phyloP scores from a whole-genome alignment of 1,284 basidiomycete species.

The Trichosporon inkin region DNA sequence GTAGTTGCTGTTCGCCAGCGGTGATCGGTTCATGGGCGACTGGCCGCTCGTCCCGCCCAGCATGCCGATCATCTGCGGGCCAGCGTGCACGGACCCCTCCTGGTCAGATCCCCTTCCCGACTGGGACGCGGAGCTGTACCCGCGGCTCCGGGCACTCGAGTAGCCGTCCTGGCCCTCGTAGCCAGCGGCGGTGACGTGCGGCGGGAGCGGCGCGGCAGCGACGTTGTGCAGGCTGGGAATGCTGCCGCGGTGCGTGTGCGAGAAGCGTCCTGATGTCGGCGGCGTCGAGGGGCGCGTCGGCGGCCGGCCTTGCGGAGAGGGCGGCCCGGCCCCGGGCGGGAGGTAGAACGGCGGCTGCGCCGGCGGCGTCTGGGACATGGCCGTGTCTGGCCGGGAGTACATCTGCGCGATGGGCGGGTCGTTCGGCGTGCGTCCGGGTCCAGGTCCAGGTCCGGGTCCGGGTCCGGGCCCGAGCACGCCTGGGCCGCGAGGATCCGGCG shows the following conservation, averaged over 20 bases:
- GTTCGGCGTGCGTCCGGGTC: constrained; percentile 9
- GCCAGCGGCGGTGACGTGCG: constrained; percentile 12
- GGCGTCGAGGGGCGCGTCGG: constrained; percentile 15
- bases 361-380: constrained; percentile 6
- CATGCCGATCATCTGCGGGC: not conserved
- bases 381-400: constrained; percentile 5
- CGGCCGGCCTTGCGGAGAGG: constrained; percentile 16
- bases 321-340: constrained; percentile 23
- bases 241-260: constrained; percentile 15
- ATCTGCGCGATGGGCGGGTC: not conserved
- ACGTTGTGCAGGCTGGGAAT: constrained; percentile 23
- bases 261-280: constrained; percentile 4
- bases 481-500: not conserved
- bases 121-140: constrained; percentile 20
- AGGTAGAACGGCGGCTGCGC: constrained; percentile 20
- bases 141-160: constrained; percentile 11
- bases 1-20: not conserved
- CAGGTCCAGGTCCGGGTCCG: not conserved
- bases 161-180: constrained; percentile 23
- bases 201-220: constrained; percentile 21
- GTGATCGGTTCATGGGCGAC: constrained; percentile 1
- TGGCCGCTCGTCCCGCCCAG: constrained; percentile 3
- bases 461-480: not conserved
- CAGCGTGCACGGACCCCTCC: constrained; percentile 14
- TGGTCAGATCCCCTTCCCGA: constrained; percentile 19